Evolutionary conservation across 2,329 filamentous ascomycete species (phyloP).

Genomic region (Fusarium tjaetaba): DNA sequence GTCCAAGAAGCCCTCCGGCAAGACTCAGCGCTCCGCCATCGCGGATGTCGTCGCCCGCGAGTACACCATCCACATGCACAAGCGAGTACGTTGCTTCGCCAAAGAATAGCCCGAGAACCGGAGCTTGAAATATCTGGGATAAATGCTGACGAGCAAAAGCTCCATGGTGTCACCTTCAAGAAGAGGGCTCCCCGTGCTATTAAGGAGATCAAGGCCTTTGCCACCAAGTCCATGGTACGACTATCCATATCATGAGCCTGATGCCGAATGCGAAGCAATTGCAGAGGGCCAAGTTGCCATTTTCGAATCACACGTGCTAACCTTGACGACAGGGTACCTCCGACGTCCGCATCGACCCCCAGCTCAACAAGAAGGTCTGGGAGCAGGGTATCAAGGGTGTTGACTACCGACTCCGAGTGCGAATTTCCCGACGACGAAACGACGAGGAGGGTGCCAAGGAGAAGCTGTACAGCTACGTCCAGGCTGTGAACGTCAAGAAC

Average conservation of each 20-base stretch:
- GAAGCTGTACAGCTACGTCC: slow-evolving; percentile 99
- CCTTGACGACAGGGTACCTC: slow-evolving; percentile 77
- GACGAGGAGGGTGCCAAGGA: slow-evolving; percentile 99
- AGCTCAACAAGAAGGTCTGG: slow-evolving; percentile 99
- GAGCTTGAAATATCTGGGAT: slow-evolving; percentile 10
- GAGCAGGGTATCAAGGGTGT: slow-evolving; percentile 99
- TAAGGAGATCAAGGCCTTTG: slow-evolving; percentile 99
- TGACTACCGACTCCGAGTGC: slow-evolving; percentile 94
- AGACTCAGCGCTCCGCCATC: slow-evolving; percentile 85
- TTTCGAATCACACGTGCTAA: slow-evolving; percentile 31
- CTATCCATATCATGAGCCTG: slow-evolving; percentile 10
- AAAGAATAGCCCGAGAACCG: slow-evolving; percentile 16
- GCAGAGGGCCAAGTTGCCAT: slow-evolving; percentile 9
- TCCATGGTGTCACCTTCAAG: slow-evolving; percentile 99
- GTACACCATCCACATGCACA: slow-evolving; percentile 99
- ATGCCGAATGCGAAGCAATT: slow-evolving; percentile 20
- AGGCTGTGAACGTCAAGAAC: slow-evolving; percentile 99
- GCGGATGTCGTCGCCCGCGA: slow-evolving; percentile 99
- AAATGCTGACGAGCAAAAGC: slow-evolving; percentile 60
- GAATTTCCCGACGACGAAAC: slow-evolving; percentile 99
- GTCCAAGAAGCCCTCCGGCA: slow-evolving; percentile 54
- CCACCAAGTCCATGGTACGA: slow-evolving; percentile 94
- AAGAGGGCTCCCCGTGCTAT: slow-evolving; percentile 98
- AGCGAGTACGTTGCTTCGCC: slow-evolving; percentile 66
- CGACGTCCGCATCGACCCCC: slow-evolving; percentile 97